Evolutionary conservation across 352 stramenopile species (phyloP).

Genomic region (Globisporangium echinulatum): DNA sequence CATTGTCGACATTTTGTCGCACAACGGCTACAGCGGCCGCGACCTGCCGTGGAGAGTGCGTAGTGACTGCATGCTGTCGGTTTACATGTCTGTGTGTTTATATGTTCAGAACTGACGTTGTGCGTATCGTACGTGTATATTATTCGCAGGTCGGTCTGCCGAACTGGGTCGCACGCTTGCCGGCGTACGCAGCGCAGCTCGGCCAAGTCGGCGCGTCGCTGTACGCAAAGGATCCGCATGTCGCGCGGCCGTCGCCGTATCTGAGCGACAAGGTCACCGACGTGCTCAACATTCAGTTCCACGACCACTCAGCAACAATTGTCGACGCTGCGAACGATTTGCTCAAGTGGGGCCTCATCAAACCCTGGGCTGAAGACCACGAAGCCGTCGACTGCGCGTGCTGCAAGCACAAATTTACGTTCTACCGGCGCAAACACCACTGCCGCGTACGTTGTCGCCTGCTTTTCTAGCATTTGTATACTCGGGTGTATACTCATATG

Average conservation of each 20-base stretch:
- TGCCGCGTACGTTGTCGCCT: conserved; percentile 41
- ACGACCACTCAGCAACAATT: conserved; percentile 47
- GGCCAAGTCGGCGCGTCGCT: conserved; percentile 78
- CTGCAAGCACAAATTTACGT: conserved; percentile 74
- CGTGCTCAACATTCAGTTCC: conserved; percentile 73
- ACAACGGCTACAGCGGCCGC: conserved; percentile 80
- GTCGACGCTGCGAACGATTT: conserved; percentile 82
- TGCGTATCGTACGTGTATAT: background rate
- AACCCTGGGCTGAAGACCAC: conserved; percentile 86
- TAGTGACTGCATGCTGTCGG: background rate
- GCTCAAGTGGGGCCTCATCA: conserved; percentile 83
- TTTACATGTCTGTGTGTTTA: background rate
- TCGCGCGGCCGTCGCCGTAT: conserved; percentile 59
- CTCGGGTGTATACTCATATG: background rate
- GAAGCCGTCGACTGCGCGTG: conserved; percentile 65
- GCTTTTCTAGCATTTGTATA: background rate
- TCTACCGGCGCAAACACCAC: conserved; percentile 79
- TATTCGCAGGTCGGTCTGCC: conserved; percentile 50
- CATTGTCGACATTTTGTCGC: conserved; percentile 77
- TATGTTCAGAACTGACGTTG: background rate
- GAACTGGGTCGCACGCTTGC: conserved; percentile 79
- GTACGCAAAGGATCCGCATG: conserved; percentile 55
- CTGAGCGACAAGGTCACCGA: conserved; percentile 78
- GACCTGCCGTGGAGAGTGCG: conserved; percentile 75
- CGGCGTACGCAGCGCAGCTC: conserved; percentile 79